Conservation (phyloP, 2,329 filamentous ascomycete genomes). For the Claviceps africana region DNA sequence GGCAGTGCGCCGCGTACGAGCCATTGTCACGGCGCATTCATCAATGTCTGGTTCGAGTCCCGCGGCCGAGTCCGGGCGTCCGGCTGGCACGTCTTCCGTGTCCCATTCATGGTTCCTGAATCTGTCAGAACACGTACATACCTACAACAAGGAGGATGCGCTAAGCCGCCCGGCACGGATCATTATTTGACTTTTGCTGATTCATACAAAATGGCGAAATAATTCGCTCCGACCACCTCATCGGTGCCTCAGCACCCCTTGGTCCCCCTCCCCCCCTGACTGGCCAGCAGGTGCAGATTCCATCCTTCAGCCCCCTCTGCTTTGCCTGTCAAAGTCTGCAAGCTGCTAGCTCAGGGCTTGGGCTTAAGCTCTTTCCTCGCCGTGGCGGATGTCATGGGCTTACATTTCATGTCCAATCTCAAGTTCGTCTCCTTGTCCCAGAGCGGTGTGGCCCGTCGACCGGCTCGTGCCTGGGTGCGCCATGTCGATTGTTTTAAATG, state of each 20-base stretch:
- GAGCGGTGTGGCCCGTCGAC: conserved; percentile 1
- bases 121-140: not conserved
- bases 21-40: no score
- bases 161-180: conserved; percentile 3
- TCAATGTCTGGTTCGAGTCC: no score
- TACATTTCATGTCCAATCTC: not conserved
- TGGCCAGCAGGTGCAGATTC: conserved; percentile 4
- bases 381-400: not conserved
- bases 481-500: conserved; percentile 1
- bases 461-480: not conserved
- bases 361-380: not conserved
- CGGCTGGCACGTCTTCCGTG: not conserved
- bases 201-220: conserved; percentile 10
- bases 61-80: not conserved
- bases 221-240: conserved; percentile 5
- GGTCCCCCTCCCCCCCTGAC: conserved; percentile 3
- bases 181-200: conserved; percentile 4
- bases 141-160: conserved; percentile 4
- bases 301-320: not conserved
- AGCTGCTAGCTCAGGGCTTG: not conserved
- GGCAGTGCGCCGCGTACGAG: no score
- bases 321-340: not conserved
- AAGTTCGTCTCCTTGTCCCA: not conserved
- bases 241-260: conserved; percentile 1
- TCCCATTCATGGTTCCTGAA: not conserved